Evolutionary conservation across 768 basidiomycete genomes (phyloP), one percentile per base, ranked within the genome.

Genomic region (Neoboletus subvelutipes): DNA sequence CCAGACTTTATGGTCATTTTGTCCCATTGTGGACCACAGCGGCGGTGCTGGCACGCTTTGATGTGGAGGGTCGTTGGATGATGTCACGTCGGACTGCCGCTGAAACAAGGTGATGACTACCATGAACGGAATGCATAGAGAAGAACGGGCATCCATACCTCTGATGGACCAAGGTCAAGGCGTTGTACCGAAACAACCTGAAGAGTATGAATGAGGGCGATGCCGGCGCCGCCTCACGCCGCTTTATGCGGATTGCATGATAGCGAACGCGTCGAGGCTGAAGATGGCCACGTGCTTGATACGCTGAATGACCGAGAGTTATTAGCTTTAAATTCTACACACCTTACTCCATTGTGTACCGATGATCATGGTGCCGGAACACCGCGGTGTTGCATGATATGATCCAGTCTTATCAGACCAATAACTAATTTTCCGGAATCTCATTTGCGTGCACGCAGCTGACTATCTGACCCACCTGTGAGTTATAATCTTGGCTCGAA

Each of bases 1-100:
- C 42, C 20, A 24, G 47, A 36, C 15, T 60, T 61, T 61, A 60
- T 55, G 40, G 33, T 22, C 13, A 1, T 12, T 22, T 20, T 18
- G 34, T 34, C 39, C 47, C 59, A 61, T 61, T 58, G 55, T 62
- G 47, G 39, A n/a, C 54, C 45, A 34, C 34, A 31, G 24, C 28
- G 51, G 56, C 20, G 12, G 28, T 36, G 50, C 29, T 22, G 37
- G 41, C 34, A 45, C 52, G 54, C 62, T 50, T 52, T 60, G 57
- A 48, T 48, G 54, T 47, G 45, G 28, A 46, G 5, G 42, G 52
- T 18, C 17, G 26, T 20, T 55, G 28, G 20, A 45, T 36, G 12
- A 43, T 11, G 13, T 15, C 42, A 24, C 3, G 13, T 42, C 12
- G 6, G 41, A 42, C 12, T 7, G 12, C 22, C 6, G 22, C 41